Base-by-base conservation (phyloP, 257 asterid species). In the Solanum paucissectum region DNA sequence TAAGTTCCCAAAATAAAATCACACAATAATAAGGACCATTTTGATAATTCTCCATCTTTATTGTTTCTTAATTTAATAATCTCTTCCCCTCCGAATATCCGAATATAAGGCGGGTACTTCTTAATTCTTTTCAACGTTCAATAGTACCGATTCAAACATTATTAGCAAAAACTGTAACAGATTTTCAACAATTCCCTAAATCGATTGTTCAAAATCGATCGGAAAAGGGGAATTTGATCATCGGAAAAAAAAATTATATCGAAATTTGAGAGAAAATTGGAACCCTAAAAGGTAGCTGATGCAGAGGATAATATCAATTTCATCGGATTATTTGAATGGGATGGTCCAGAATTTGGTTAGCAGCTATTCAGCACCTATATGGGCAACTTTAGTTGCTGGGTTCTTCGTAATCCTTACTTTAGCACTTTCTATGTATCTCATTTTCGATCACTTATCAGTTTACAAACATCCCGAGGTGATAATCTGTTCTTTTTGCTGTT, bases 401-500 rank as follows among this genome's bases (percentile, higher is more conserved):
- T 87, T 90, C 46, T 92, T 89, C 89, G 93, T 93, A 68, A 71
- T 94, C 81, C 52, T 93, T 85, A 88, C 97, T 73, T 90, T 96
- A 64, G 90, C 94, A 90, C 96, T 96, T 60, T 96, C 99, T 74
- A 87, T 91, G 73, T 94, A 92, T 91, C 98, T 96, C 46, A 86
- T 94, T 9, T 93, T 95, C 94, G 98, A 95, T 90, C 99, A 96
- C 92, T 93, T 96, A 77, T 94, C 99, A 68, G 89, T 95, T 76
- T 96, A 96, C 98, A 94, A 94, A 89, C 93, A 96, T 84, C 99
- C 99, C 25, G 99, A 96, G 98, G 98, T 95, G 72, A 38, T 75
- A 4, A 37, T 38, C 32, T 44, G 7, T 23, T 33, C 46, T 25
- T 23, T 42, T 64, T 73, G 3, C 7, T 23, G 5, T 34, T 52